Evolutionary conservation across 176 grass and related monocot species (phyloP).

Genomic region (Eragrostis nindensis): DNA sequence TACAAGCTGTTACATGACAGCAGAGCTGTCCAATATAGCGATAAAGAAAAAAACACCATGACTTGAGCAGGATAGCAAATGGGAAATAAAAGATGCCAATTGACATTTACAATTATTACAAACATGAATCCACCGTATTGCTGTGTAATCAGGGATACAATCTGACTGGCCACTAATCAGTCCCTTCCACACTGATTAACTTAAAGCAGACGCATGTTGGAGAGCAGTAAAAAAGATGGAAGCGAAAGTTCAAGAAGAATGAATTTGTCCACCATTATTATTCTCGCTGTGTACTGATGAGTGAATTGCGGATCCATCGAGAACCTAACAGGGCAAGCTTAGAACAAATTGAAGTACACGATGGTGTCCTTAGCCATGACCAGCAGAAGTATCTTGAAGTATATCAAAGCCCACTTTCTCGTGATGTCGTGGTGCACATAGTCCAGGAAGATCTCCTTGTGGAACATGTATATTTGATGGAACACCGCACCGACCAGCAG

Average conservation of each 20-base stretch:
- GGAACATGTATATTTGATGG: conserved; percentile 87
- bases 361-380: conserved; percentile 89
- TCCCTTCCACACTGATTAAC: conserved; percentile 8
- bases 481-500: conserved; percentile 61
- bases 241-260: conserved; percentile 1
- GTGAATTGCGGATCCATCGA: background rate
- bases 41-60: conserved; percentile 3
- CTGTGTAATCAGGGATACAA: background rate
- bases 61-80: background rate
- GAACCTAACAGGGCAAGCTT: conserved; percentile 20
- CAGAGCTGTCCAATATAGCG: background rate
- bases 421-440: conserved; percentile 90
- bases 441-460: conserved; percentile 97
- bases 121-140: background rate
- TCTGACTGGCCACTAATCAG: conserved; percentile 19
- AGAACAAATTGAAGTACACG: conserved; percentile 68
- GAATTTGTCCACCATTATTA: conserved; percentile 35
- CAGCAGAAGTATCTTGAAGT: conserved; percentile 80
- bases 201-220: background rate
- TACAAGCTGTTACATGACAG: background rate
- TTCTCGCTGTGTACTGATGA: conserved; percentile 34
- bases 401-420: conserved; percentile 85
- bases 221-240: background rate
- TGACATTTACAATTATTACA: conserved; percentile 41
- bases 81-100: conserved; percentile 8